Percentiles rank a stretch among this genome's conserved stretches.
phyloP scores from a whole-genome alignment of 1,139 yeast genomes.

The Taphrina deformans region DNA sequence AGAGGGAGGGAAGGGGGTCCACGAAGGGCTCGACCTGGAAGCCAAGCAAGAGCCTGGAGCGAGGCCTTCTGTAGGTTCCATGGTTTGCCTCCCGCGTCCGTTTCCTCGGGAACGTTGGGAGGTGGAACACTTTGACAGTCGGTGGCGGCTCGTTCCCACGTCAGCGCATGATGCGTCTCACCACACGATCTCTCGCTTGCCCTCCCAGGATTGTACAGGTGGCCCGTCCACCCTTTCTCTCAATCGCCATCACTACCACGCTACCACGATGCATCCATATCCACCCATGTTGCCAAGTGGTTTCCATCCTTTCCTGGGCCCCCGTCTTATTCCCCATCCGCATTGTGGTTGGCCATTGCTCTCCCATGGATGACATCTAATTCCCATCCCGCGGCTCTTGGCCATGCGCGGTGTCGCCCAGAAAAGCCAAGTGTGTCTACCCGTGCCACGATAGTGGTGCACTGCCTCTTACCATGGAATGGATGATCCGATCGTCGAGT shows the following conservation, averaged over 20 bases:
- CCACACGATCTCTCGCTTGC: too few relatives aligned
- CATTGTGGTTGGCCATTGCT: background rate
- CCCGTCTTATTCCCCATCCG: background rate
- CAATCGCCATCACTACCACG: background rate
- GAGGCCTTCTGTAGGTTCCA: too few relatives aligned
- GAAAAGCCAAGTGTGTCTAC: background rate
- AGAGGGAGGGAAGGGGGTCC: background rate
- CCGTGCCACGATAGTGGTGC: constrained; percentile 10
- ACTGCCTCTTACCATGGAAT: background rate
- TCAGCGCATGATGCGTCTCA: too few relatives aligned
- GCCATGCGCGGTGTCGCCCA: too few relatives aligned
- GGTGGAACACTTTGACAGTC: background rate
- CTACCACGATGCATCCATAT: background rate
- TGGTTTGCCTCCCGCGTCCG: background rate
- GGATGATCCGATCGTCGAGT: constrained; percentile 1
- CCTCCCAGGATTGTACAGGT: too few relatives aligned
- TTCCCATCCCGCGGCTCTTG: constrained; percentile 1
- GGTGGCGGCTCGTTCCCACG: background rate
- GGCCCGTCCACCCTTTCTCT: background rate
- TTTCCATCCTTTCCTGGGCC: background rate
- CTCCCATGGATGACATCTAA: background rate
- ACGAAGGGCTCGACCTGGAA: too few relatives aligned
- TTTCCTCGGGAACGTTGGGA: background rate
- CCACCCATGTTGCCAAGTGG: background rate
- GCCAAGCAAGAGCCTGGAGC: too few relatives aligned